phyloP scores from a whole-genome alignment of 176 grass and related monocot genomes.

The Pontederia paniculata region DNA sequence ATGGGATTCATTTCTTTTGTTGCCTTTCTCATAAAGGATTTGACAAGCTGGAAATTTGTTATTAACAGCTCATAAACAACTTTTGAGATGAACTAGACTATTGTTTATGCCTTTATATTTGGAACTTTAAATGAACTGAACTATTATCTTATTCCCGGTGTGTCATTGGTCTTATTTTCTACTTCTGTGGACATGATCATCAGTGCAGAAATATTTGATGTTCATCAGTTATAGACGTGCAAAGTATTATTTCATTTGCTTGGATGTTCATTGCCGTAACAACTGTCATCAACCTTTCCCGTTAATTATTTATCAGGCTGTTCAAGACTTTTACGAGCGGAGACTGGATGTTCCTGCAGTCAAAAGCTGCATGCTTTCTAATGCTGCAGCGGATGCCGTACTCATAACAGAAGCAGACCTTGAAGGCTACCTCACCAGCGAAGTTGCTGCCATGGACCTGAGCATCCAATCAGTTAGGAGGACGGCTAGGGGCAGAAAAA shows the following conservation, averaged over 20 bases:
- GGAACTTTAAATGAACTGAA: too few species aligned
- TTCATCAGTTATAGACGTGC: too few species aligned
- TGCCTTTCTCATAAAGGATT: background rate
- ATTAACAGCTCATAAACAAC: too few species aligned
- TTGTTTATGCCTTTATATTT: too few species aligned
- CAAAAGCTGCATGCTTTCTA: conserved; percentile 6
- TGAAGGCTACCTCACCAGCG: conserved; percentile 28
- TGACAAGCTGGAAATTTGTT: too few species aligned
- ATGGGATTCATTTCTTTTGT: conserved; percentile 7
- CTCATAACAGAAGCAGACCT: conserved; percentile 40
- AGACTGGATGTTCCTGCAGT: conserved; percentile 5
- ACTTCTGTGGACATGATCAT: too few species aligned
- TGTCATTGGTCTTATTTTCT: background rate
- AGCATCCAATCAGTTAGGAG: background rate
- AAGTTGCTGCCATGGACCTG: background rate
- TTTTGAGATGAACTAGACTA: too few species aligned
- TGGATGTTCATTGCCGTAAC: too few species aligned
- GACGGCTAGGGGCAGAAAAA: conserved; percentile 1
- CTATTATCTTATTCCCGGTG: background rate
- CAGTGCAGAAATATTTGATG: too few species aligned
- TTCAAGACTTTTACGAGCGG: conserved; percentile 58
- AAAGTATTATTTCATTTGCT: background rate
- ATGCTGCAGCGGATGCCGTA: conserved; percentile 24
- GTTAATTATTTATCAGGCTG: conserved; percentile 34
- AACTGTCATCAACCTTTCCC: background rate